Base-by-base conservation (phyloP, 2,329 filamentous ascomycete genomes). In the Beauveria brongniartii region DNA sequence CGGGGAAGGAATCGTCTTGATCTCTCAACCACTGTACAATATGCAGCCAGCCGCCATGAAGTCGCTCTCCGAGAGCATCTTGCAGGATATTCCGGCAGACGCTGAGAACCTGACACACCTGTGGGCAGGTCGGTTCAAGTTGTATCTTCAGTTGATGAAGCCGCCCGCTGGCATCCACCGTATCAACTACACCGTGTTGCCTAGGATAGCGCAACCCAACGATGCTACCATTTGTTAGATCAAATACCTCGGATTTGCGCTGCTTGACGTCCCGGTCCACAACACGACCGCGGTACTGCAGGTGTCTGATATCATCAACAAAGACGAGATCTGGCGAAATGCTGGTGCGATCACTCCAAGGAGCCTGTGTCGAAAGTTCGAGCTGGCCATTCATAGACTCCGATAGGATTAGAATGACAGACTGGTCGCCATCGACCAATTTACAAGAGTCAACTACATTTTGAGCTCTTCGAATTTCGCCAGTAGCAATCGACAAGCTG, bases 381-480 rank as follows among this genome's bases (percentile, higher is more conserved):
- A 84, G 82, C 34, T 81, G 80, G 1, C 87, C 87, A 64, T 84
- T 78, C 55, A 81, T 80, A 26, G 84, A 83, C 66, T 87, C 83
- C 3, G 86, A 88, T 16, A 93, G 74, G 28, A 90, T 84, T 3
- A 92, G 74, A 56, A 92, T 87, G 64, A 86, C 85, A 37, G 86
- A 84, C 59, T 88, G 78, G 28, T 80, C 77, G 1, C 86, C 86
- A 70, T 92, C 89, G 5, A 80, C 77, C 48, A 92, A 72, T 67
- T 85, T 89, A 72, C 87, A 90, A 7, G 87, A 89, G 73, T 92
- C 89, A 28, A 86, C 80, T 18, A 92, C 84, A 64, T 85, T 86
- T 61, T 88, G 80, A 9, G 84, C 85, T 67, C 85, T 82, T 57
- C 82, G 78, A 37, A 81, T 74, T 55, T 83, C 78, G 1, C 80